phyloP scores from a whole-genome alignment of 225 moss, liverwort and hornwort species.

The Takakia lepidozioides region DNA sequence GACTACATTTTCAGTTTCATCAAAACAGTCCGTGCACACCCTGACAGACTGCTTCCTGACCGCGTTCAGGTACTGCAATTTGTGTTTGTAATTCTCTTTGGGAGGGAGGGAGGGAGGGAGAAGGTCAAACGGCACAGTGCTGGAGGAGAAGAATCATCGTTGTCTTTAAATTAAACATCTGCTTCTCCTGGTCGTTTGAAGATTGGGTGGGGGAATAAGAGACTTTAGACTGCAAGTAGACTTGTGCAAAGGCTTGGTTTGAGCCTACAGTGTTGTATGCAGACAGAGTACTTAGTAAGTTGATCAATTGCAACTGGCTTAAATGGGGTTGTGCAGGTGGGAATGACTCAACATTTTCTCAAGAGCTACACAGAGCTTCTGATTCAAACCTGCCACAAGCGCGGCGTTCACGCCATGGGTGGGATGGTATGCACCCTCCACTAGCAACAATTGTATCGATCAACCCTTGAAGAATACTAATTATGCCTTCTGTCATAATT shows the following conservation, averaged over 20 bases:
- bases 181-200: too few species aligned
- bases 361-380: conserved; percentile 75
- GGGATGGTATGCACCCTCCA: conserved; percentile 48
- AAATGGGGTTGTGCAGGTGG: conserved; percentile 23
- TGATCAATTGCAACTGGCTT: too few species aligned
- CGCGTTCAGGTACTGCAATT: conserved; percentile 49
- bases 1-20: conserved; percentile 95
- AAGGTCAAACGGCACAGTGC: too few species aligned
- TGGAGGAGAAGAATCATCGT: too few species aligned
- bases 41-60: conserved; percentile 64
- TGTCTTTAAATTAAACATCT: too few species aligned
- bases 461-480: background rate
- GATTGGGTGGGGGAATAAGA: too few species aligned
- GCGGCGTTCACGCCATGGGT: conserved; percentile 85
- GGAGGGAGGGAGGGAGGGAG: too few species aligned
- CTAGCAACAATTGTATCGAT: background rate
- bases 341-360: conserved; percentile 73
- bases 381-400: conserved; percentile 81
- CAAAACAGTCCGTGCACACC: conserved; percentile 71
- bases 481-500: background rate
- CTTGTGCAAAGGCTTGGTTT: too few species aligned
- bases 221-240: too few species aligned
- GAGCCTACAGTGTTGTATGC: too few species aligned
- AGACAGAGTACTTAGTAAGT: too few species aligned
- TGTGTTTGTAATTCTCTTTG: too few species aligned